Evolutionary conservation across 2,329 filamentous ascomycete genomes (phyloP).

Genomic region (Tolypocladium tropicale): DNA sequence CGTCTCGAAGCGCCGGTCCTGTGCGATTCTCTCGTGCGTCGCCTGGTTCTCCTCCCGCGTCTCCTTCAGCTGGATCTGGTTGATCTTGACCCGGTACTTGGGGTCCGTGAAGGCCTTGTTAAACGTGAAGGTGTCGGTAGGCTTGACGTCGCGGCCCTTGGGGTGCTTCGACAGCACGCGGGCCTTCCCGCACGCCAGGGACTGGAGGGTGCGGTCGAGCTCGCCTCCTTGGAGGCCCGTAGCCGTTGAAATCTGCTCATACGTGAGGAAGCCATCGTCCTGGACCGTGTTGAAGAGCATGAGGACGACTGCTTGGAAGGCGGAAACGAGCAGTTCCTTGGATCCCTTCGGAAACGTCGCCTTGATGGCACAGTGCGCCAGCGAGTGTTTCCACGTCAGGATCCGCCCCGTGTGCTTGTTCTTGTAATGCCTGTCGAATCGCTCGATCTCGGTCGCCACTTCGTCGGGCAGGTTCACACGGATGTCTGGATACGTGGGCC

Average conservation of each 20-base stretch:
- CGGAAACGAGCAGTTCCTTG: constrained; percentile 85
- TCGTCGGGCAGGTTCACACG: constrained; percentile 63
- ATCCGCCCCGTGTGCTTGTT: constrained; percentile 80
- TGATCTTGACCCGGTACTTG: constrained; percentile 93
- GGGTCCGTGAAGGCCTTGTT: constrained; percentile 68
- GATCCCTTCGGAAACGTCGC: constrained; percentile 68
- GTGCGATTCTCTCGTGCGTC: constrained; percentile 80
- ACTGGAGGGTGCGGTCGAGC: constrained; percentile 84
- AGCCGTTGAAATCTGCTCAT: constrained; percentile 62
- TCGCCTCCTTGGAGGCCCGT: constrained; percentile 70
- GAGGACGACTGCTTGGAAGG: constrained; percentile 85
- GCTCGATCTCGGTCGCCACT: constrained; percentile 64
- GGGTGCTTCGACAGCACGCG: constrained; percentile 79
- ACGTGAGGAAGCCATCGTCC: constrained; percentile 54
- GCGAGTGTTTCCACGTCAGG: constrained; percentile 81
- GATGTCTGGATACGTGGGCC: constrained; percentile 80
- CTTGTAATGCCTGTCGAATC: constrained; percentile 80
- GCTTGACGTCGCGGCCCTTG: constrained; percentile 68
- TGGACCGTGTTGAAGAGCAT: constrained; percentile 73
- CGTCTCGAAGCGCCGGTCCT: constrained; percentile 89
- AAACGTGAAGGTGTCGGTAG: constrained; percentile 74
- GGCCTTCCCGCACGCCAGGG: constrained; percentile 81
- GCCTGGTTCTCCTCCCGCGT: constrained; percentile 91
- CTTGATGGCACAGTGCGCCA: constrained; percentile 83
- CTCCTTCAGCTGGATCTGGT: constrained; percentile 95